These are phyloP conservation scores for Cryphonectria radicalis DNA, from an alignment of 2,329 filamentous ascomycete genomes.

Conservation along the genomic window DNA sequence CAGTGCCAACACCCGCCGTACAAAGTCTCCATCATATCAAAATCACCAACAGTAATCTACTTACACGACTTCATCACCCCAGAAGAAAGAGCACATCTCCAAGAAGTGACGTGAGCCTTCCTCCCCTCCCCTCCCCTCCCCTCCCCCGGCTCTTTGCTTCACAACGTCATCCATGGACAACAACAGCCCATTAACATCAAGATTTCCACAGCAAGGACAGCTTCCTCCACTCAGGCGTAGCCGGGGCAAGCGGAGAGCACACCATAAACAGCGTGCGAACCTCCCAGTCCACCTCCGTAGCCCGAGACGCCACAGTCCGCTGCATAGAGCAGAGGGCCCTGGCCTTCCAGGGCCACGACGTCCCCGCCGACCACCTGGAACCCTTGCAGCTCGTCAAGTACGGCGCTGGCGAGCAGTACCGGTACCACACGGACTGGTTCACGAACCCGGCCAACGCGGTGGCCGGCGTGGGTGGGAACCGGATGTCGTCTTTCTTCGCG, in stretches of 20 bases:
- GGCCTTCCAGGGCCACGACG: slow-evolving; percentile 44
- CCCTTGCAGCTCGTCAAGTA: slow-evolving; percentile 47
- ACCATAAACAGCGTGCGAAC: slow-evolving; percentile 39
- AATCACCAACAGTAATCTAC: slow-evolving; percentile 46
- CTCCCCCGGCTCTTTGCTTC: background rate
- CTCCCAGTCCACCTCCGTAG: slow-evolving; percentile 45
- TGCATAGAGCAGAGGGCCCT: slow-evolving; percentile 46
- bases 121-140: too few relatives aligned
- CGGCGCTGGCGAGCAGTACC: slow-evolving; percentile 43
- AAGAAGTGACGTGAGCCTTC: slow-evolving; percentile 9
- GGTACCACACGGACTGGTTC: slow-evolving; percentile 50
- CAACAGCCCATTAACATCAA: background rate
- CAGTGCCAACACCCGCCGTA: slow-evolving; percentile 40
- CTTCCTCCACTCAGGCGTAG: slow-evolving; percentile 43
- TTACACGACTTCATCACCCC: slow-evolving; percentile 43
- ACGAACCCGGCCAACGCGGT: slow-evolving; percentile 39
- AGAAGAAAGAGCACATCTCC: slow-evolving; percentile 42
- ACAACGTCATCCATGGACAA: background rate
- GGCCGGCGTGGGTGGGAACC: slow-evolving; percentile 42
- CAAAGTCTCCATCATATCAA: slow-evolving; percentile 40
- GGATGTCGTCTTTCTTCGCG: slow-evolving; percentile 45
- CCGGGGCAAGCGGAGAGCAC: slow-evolving; percentile 37
- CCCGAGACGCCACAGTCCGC: slow-evolving; percentile 40
- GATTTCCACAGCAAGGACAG: slow-evolving; percentile 39
- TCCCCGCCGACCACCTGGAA: slow-evolving; percentile 41